Evolutionary conservation across 768 basidiomycete species (phyloP), one percentile per base, ranked within the genome.

Genomic region (Amanita pseudoporphyria): DNA sequence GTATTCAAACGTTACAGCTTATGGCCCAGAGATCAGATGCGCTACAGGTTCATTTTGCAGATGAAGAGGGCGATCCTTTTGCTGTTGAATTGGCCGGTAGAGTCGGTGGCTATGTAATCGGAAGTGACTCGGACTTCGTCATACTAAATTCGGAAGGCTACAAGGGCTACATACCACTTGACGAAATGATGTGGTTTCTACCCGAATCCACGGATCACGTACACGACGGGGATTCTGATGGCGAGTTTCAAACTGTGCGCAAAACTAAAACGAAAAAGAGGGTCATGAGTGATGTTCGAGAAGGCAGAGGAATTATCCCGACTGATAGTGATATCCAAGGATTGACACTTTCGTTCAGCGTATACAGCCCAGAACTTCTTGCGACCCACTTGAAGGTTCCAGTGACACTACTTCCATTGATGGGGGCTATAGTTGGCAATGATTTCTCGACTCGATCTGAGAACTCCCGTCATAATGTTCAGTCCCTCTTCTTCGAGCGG

Each of bases 71-170:
- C 9, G 88, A 90, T 62, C 84, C 86, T 2, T 88, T 79, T 56
- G 81, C 84, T n/a, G 87, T 91, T 5, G 87, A 87, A 56, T 71
- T 92, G 6, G 89, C 89, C 9, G 87, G 79, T 12, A 73, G 77
- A 42, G 64, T 89, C 9, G 72, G 75, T 7, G 89, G 78, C 30
- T 91, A 83, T 55, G 86, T 92, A 40, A 72, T 81, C 0, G 86
- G 83, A 19, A 80, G 73, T 52, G 89, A 92, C 67, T 91, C 87
- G 2, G 89, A 92, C 62, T 92, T 85, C 54, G 79, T 86, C 43
- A 73, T 92, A 47, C 66, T 89, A 46, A 87, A 87, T 57, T 69
- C 80, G 10, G 84, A 83, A 30, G 84, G 79, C 9, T 90, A 91
- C 62, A 70, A 67, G 44, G 89, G 89, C 16, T 92, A 85, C 57